Evolutionary conservation across 2,329 filamentous ascomycete species (phyloP).

Genomic region (Colletotrichum plurivorum): DNA sequence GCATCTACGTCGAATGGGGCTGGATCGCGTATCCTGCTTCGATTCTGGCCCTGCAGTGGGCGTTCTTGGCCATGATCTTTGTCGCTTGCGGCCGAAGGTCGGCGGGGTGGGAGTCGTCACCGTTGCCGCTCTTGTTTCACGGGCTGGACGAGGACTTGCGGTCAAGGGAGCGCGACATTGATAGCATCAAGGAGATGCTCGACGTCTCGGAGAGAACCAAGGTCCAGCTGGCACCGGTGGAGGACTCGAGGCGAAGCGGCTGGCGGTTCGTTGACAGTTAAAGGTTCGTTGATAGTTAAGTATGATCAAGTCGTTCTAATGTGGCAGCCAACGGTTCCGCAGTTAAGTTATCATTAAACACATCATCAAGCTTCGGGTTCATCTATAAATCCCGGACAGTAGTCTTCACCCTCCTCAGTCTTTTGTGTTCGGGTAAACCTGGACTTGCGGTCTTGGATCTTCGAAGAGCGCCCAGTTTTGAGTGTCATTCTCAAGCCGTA

Average conservation of each 20-base stretch:
- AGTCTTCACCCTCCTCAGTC: too few relatives aligned
- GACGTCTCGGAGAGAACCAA: background rate
- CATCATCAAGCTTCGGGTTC: too few relatives aligned
- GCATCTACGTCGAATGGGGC: constrained; percentile 11
- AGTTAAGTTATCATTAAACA: too few relatives aligned
- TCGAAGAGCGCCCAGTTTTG: too few relatives aligned
- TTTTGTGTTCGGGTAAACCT: too few relatives aligned
- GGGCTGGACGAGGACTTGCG: background rate
- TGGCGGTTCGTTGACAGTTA: background rate
- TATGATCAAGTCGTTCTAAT: too few relatives aligned
- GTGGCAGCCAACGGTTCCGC: too few relatives aligned
- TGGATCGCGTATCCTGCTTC: constrained; percentile 12
- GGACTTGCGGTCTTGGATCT: too few relatives aligned
- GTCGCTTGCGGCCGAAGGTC: background rate
- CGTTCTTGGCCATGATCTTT: constrained; percentile 4
- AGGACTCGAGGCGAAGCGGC: background rate
- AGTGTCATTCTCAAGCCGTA: too few relatives aligned
- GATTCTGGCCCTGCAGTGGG: constrained; percentile 11
- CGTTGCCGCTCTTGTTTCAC: background rate
- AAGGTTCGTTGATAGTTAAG: background rate
- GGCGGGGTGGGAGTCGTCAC: background rate
- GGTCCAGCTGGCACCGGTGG: background rate
- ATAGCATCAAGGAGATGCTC: background rate
- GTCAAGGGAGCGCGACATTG: background rate
- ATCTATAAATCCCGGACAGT: too few relatives aligned